A percentile compares a stretch with the other conserved stretches of the same genome.
Evolutionary conservation across 176 grass and related monocot species (phyloP).

Genomic region (Rhynchospora pubera): DNA sequence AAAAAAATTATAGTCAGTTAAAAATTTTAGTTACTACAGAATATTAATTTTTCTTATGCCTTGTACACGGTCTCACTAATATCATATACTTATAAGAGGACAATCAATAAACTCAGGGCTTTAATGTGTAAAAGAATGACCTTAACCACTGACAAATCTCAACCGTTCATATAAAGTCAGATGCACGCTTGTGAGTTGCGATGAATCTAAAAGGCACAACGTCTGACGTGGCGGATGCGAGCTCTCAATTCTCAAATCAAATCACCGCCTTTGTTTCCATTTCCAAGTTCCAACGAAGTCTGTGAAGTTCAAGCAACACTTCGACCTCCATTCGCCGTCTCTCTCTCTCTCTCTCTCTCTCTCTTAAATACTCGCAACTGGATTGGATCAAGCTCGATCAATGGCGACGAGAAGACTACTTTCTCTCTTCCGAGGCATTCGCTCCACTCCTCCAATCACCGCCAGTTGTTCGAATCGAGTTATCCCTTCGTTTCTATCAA

Average conservation of each 20-base stretch:
- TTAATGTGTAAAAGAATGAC: neutral
- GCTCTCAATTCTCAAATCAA: too few species aligned
- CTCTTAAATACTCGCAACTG: neutral
- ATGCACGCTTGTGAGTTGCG: neutral
- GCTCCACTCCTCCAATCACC: neutral
- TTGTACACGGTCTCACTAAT: too few species aligned
- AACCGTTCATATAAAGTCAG: neutral
- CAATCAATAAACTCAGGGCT: too few species aligned
- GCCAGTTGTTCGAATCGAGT: neutral
- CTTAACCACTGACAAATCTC: neutral
- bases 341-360: neutral
- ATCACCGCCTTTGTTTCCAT: neutral
- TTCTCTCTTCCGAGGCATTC: conserved; percentile 17
- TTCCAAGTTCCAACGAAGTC: too few species aligned
- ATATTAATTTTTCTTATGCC: too few species aligned
- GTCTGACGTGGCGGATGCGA: too few species aligned
- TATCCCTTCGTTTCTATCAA: neutral
- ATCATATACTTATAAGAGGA: too few species aligned
- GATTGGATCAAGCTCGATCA: neutral
- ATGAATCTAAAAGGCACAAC: neutral
- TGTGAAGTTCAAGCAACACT: too few species aligned
- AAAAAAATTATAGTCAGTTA: too few species aligned
- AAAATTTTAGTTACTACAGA: too few species aligned
- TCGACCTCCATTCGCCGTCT: neutral
- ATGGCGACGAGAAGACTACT: conserved; percentile 24